Evolutionary conservation across 306 rosid species (phyloP), one percentile per base, ranked within the genome.

Genomic region (Fagus sylvatica): DNA sequence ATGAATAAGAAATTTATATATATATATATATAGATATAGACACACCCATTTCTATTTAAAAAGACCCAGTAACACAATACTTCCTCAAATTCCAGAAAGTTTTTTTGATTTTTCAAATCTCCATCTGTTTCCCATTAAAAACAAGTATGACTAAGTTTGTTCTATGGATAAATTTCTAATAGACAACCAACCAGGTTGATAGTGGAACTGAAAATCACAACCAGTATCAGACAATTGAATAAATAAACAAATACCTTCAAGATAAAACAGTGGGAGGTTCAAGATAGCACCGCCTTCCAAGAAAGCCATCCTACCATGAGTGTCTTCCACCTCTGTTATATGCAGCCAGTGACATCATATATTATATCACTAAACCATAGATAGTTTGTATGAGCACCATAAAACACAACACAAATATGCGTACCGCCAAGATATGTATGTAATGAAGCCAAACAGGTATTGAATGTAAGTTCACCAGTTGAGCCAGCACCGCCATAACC

Each of bases 371-470:
- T 2, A 40, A 72, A 32, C 66, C 75, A 7, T 4, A 10, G 83
- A 30, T 32, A 13, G 37, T 8, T 22, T 4, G 10, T 19, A 7
- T 4, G 51, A 11, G 51, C 60, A 53, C 9, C 60, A 72, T 46
- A 51, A 28, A 74, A 79, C 16, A 13, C 53, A 81, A 72, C 16
- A 59, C 34, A 2, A 46, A 43, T 68, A 70, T 12, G 57, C 89
- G 30, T 82, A 95, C 99, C 99, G 11, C 99, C 99, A 16, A 95
- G 98, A 85, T 95, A 95, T 0, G 97, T 87, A 73, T 95, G 99
- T 74, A 93, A 69, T 15, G 96, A 87, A 54, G 99, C 80, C 84
- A 91, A 74, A 69, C 80, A 53, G 53, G 91, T 81, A 65, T 91
- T 77, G 82, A 86, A 91, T 43, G 84, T 89, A 54, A 87, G 70